phyloP scores from a whole-genome alignment of 495 filamentous ascomycete species.

The Ramalina intermedia region DNA sequence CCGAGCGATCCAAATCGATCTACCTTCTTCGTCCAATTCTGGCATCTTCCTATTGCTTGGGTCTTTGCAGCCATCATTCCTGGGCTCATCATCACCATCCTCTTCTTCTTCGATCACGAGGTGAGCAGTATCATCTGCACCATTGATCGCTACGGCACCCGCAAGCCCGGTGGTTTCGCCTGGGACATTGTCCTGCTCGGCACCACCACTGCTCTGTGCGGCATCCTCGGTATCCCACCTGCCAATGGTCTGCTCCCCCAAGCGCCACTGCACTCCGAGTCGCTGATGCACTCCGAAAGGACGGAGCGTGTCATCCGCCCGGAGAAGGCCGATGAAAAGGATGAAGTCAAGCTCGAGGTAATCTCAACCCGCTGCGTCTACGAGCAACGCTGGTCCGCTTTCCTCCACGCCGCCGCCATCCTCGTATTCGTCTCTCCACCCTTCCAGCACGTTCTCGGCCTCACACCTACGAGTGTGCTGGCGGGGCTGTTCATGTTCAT shows the following conservation, averaged over 20 bases:
- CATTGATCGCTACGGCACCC: slow-evolving; percentile 48
- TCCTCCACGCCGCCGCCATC: slow-evolving; percentile 48
- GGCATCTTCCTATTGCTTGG: slow-evolving; percentile 47
- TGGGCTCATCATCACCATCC: slow-evolving; percentile 49
- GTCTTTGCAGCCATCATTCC: slow-evolving; percentile 51
- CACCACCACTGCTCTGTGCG: slow-evolving; percentile 53
- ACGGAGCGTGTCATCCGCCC: slow-evolving; percentile 25
- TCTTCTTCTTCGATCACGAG: slow-evolving; percentile 67
- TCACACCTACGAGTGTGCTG: slow-evolving; percentile 54
- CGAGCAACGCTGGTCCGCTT: slow-evolving; percentile 55
- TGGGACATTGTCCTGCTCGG: slow-evolving; percentile 58
- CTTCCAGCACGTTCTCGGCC: slow-evolving; percentile 52
- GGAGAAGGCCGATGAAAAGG: slow-evolving; percentile 9
- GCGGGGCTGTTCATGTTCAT: slow-evolving; percentile 61
- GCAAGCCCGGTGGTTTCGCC: slow-evolving; percentile 52
- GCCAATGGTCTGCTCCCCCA: slow-evolving; percentile 58
- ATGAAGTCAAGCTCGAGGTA: slow-evolving; percentile 27
- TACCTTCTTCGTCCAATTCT: slow-evolving; percentile 52
- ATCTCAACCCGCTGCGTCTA: slow-evolving; percentile 37
- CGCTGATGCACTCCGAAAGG: slow-evolving; percentile 40
- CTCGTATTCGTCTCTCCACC: slow-evolving; percentile 49
- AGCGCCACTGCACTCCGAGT: slow-evolving; percentile 56
- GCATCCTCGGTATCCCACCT: slow-evolving; percentile 54
- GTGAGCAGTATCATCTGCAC: slow-evolving; percentile 66
- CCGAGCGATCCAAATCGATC: slow-evolving; percentile 43